Evolutionary conservation across 2,329 filamentous ascomycete genomes (phyloP).

Genomic region (Calonectria honghensis): DNA sequence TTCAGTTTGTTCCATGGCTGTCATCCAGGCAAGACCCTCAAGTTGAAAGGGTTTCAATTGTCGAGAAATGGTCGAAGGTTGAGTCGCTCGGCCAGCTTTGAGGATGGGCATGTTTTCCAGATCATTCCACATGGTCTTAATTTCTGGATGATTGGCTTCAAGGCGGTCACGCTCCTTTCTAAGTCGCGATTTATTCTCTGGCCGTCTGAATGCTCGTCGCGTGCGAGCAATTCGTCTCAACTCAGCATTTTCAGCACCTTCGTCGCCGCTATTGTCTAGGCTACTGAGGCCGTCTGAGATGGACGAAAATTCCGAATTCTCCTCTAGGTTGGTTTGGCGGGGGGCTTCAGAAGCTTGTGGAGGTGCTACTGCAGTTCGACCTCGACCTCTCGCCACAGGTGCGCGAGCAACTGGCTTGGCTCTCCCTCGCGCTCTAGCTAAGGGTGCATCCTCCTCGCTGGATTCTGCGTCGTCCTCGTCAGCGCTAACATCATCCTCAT

Average conservation of each 20-base stretch:
- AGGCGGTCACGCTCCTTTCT: constrained; percentile 78
- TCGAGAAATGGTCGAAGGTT: constrained; percentile 84
- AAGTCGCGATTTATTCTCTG: constrained; percentile 52
- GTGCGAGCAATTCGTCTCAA: constrained; percentile 49
- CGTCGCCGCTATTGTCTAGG: constrained; percentile 50
- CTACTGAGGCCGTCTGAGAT: constrained; percentile 32
- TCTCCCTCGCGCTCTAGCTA: constrained; percentile 39
- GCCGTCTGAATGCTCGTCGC: constrained; percentile 60
- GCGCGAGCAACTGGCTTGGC: not conserved
- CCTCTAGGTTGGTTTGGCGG: constrained; percentile 20
- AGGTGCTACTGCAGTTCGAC: not conserved
- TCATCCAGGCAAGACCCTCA: constrained; percentile 96
- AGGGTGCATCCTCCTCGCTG: constrained; percentile 57
- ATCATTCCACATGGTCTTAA: constrained; percentile 89
- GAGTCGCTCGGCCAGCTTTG: constrained; percentile 66
- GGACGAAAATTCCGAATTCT: constrained; percentile 31
- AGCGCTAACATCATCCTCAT: constrained; percentile 44
- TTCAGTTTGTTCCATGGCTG: constrained; percentile 86
- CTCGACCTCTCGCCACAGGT: not conserved
- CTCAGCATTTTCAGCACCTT: constrained; percentile 38
- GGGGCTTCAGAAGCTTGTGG: constrained; percentile 7
- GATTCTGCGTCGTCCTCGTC: constrained; percentile 44
- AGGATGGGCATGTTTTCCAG: constrained; percentile 82
- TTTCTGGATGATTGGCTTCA: constrained; percentile 84
- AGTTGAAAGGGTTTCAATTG: constrained; percentile 95